Percentiles rank a stretch among this genome's conserved stretches.
phyloP scores from a whole-genome alignment of 2,329 filamentous ascomycete species.

The Fusarium liriodendri region DNA sequence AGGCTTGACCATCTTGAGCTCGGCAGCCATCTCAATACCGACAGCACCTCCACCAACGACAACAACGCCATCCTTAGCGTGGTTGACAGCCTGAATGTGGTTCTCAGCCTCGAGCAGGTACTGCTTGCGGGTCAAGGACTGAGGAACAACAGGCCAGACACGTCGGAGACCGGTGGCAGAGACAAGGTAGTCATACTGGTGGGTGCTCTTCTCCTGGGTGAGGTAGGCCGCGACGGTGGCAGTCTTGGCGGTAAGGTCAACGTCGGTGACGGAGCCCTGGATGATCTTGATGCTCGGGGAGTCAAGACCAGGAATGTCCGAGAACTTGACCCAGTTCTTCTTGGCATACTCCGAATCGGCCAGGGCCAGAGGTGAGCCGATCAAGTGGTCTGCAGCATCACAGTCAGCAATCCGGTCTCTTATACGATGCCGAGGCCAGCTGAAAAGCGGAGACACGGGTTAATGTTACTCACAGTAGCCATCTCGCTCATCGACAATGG shows the following conservation, averaged over 20 bases:
- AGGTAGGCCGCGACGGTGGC: constrained; percentile 65
- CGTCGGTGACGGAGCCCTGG: constrained; percentile 70
- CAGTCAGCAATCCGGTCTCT: constrained; percentile 9
- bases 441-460: neutral
- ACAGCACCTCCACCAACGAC: constrained; percentile 84
- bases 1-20: constrained; percentile 77
- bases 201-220: constrained; percentile 54
- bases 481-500: constrained; percentile 82
- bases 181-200: constrained; percentile 80
- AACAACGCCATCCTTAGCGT: constrained; percentile 69
- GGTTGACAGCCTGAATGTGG: constrained; percentile 67
- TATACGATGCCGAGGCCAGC: neutral
- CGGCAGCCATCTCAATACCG: constrained; percentile 84
- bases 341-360: constrained; percentile 71
- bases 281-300: constrained; percentile 71
- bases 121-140: constrained; percentile 68
- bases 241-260: constrained; percentile 70
- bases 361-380: constrained; percentile 79
- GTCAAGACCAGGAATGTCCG: constrained; percentile 74
- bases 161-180: constrained; percentile 77
- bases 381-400: constrained; percentile 72
- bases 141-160: constrained; percentile 79
- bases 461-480: constrained; percentile 74
- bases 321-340: constrained; percentile 77
- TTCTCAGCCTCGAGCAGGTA: constrained; percentile 71